phyloP scores from a whole-genome alignment of 176 grass and related monocot genomes.

The Otatea glauca region DNA sequence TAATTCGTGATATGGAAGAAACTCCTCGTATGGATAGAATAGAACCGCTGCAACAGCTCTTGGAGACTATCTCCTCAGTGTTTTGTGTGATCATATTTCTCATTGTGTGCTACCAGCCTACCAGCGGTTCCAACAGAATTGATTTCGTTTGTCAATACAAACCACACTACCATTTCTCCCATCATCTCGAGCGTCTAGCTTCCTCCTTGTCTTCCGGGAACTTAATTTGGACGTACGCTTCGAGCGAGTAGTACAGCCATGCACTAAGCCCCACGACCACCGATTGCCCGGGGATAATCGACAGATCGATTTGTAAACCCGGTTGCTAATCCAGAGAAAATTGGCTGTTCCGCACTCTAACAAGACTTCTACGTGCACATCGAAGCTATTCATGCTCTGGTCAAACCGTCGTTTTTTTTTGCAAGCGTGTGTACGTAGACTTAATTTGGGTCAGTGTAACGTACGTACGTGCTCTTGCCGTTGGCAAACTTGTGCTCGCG shows the following conservation, averaged over 20 bases:
- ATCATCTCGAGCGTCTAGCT: slow-evolving; percentile 30
- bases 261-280: background rate
- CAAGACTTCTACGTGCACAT: background rate
- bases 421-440: background rate
- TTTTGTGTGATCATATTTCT: too few species aligned
- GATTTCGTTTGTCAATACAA: background rate
- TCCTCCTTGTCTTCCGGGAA: slow-evolving; percentile 48
- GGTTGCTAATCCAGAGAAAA: slow-evolving; percentile 43
- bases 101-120: too few species aligned
- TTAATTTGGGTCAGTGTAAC: background rate
- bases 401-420: slow-evolving; percentile 2
- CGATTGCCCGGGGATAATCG: slow-evolving; percentile 44
- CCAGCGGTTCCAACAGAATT: background rate
- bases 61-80: too few species aligned
- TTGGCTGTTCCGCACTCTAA: background rate
- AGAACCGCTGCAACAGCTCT: too few species aligned
- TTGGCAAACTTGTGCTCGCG: too few species aligned
- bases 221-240: slow-evolving; percentile 28
- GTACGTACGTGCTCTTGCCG: too few species aligned
- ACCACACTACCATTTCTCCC: background rate
- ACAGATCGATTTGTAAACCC: background rate
- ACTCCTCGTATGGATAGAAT: too few species aligned
- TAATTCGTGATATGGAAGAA: too few species aligned
- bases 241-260: background rate
- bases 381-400: background rate